Base-by-base conservation (phyloP, 768 basidiomycete genomes). In the Leucocoprinus sp. region DNA sequence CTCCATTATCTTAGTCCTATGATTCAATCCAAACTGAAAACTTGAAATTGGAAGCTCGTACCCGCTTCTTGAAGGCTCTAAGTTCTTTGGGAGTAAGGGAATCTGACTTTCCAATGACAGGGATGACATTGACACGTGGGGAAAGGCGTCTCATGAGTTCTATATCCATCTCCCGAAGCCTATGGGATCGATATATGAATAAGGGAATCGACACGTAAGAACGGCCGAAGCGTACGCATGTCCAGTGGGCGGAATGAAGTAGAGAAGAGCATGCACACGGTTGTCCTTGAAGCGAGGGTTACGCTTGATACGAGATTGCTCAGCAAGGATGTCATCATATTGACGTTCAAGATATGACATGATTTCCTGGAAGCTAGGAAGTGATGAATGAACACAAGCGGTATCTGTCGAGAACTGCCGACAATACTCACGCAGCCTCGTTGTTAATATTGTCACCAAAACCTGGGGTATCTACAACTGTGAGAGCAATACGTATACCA, bases 381-480 rank as follows among this genome's bases (percentile, higher is more conserved):
- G 4, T 31, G 60, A 18, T 41, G 24, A 14, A 28, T 19, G 18
- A 43, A 31, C 6, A 1, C 17, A 49, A 17, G 12, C 22, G 1
- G 24, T 26, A 18, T 28, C 33, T 12, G 31, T 29, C n/a, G 40
- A 5, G 24, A 4, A 24, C 2, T 5, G 17, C 19, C 23, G 49
- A 15, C 23, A 28, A 35, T 17, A 69, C 84, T 54, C 56, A 91
- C 89, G 83, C 75, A 59, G 80, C 77, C 60, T 89, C 84, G 62
- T 91, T 93, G 69, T 93, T 86, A 55, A 93, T 86, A 60, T 82
- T 85, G 65, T 90, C 84, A 15, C 90, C 90, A 54, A 95, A 95
- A 17, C 91, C 90, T 45, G 90, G 90, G 5, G 90, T 95, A 62
- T 95, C 91, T 31, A 95, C 87, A 48, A 95, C 79, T 7, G 89